Evolutionary conservation across 2,329 filamentous ascomycete genomes (phyloP), one percentile per base, ranked within the genome.

Genomic region (Dactylellina leptospora): DNA sequence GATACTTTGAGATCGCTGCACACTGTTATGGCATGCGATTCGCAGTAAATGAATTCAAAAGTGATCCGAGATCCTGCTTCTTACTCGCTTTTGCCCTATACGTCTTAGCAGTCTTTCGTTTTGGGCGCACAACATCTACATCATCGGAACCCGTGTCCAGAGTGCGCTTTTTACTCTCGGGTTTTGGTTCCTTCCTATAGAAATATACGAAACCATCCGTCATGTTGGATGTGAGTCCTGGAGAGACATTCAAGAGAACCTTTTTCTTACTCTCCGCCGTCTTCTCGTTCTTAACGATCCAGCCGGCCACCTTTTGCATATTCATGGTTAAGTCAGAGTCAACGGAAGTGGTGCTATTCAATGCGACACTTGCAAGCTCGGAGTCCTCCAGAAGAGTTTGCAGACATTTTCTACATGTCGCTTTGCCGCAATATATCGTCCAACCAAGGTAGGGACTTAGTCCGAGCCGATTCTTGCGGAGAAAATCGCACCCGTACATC

Each of bases 11-110:
- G n/a, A n/a, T n/a, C n/a, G n/a, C n/a, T n/a, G n/a, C n/a, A n/a
- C n/a, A n/a, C n/a, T n/a, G n/a, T n/a, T n/a, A n/a, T n/a, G n/a
- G n/a, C n/a, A n/a, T n/a, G n/a, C n/a, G n/a, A n/a, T n/a, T 10
- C 58, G 10, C 61, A 10, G 25, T 59, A 42, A 72, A 72, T 2
- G 68, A 64, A 27, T 28, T 63, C n/a, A 72, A 36, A 23, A 72
- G 47, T 4, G 40, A 59, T 22, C 30, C 68, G 25, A 72, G 64
- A 50, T 72, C 59, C 23, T 63, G 59, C 23, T 38, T 54, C 38
- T 55, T 72, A 16, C 27, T 64, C 1, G 68, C 38, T 23, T 72
- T 72, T 33, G 53, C 47, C 22, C 50, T 72, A 23, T 63, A 44
- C 9, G 22, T 50, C 30, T 48, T 50, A 3, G 25, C 23, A 9